Conservation (phyloP, 371 early-diverging fungal species). For the Actinomortierella wolfii region DNA sequence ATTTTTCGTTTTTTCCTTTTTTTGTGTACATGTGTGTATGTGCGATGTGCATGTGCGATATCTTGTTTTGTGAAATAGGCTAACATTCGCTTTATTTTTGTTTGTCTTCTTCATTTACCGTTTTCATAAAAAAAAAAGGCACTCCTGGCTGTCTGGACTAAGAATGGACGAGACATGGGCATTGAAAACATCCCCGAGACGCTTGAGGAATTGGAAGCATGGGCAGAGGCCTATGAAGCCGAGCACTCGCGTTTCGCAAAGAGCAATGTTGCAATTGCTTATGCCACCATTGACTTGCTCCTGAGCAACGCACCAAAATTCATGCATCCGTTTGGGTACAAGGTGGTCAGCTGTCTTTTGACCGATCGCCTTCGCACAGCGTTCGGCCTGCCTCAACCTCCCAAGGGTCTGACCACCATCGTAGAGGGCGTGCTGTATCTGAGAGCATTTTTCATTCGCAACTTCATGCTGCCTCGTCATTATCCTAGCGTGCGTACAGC, state of each 20-base stretch:
- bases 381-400: conserved; percentile 39
- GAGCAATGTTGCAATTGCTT: conserved; percentile 39
- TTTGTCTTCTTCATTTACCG: conserved; percentile 30
- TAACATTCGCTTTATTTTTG: too few relatives aligned
- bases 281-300: conserved; percentile 43
- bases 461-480: conserved; percentile 43
- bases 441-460: conserved; percentile 41
- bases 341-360: conserved; percentile 27
- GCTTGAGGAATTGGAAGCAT: conserved; percentile 45
- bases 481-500: conserved; percentile 37
- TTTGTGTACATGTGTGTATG: too few relatives aligned
- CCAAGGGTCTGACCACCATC: conserved; percentile 9
- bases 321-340: conserved; percentile 25
- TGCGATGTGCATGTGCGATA: too few relatives aligned
- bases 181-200: conserved; percentile 59
- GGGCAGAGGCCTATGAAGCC: conserved; percentile 45
- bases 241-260: conserved; percentile 21
- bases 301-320: conserved; percentile 30
- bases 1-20: too few relatives aligned
- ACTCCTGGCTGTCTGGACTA: conserved; percentile 45
- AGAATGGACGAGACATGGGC: conserved; percentile 49
- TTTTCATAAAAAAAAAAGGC: conserved; percentile 10
- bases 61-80: too few relatives aligned
- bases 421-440: conserved; percentile 15
- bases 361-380: conserved; percentile 30